These are phyloP conservation scores for Trametes villosa DNA, from an alignment of 768 basidiomycete species.

Conservation along the genomic window DNA sequence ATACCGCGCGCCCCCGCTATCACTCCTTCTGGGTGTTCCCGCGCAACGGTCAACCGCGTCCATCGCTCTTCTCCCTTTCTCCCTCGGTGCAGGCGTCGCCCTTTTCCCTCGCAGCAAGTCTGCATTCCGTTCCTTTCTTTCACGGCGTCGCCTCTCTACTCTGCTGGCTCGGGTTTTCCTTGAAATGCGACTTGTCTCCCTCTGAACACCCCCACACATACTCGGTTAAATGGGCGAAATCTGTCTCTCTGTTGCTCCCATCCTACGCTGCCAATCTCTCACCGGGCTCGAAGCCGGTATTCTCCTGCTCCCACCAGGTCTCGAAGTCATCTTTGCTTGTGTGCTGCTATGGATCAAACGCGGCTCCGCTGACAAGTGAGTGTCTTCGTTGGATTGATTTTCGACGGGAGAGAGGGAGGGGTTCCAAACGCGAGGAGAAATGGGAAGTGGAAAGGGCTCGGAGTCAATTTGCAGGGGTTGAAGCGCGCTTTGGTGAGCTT, in stretches of 20 bases:
- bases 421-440: not conserved
- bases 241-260: constrained; percentile 72
- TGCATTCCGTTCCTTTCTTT: constrained; percentile 52
- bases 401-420: not conserved
- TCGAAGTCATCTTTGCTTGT: constrained; percentile 65
- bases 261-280: constrained; percentile 70
- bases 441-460: not conserved
- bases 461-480: too few relatives aligned
- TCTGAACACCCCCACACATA: constrained; percentile 22
- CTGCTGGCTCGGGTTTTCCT: constrained; percentile 31
- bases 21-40: not conserved
- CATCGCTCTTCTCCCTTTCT: constrained; percentile 25
- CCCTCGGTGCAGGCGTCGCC: constrained; percentile 37
- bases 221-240: constrained; percentile 51
- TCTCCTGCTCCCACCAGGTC: constrained; percentile 63
- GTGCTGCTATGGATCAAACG: constrained; percentile 51
- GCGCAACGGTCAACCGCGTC: constrained; percentile 11
- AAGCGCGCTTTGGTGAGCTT: too few relatives aligned
- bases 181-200: constrained; percentile 24
- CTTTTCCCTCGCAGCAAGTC: constrained; percentile 45
- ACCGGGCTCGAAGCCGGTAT: constrained; percentile 48
- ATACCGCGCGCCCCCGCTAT: too few relatives aligned
- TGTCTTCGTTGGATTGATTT: not conserved
- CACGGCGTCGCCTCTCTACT: constrained; percentile 21
- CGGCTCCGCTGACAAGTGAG: constrained; percentile 28